These are phyloP conservation scores for Pyropia yezoensis DNA, from an alignment of 23 red algal genomes.

Conservation along the genomic window DNA sequence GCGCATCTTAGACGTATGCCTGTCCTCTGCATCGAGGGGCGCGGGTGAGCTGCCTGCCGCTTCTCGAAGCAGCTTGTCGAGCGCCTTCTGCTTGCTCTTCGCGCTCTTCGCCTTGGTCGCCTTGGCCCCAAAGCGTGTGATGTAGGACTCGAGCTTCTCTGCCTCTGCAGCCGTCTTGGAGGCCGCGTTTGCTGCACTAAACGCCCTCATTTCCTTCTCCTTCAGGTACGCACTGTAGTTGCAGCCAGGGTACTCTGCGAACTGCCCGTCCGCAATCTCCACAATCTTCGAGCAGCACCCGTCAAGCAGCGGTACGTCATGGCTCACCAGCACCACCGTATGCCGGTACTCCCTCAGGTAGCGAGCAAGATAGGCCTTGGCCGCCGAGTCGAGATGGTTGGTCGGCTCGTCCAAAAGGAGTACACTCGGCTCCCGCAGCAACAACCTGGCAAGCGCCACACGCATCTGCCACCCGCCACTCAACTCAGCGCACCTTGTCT, in stretches of 20 bases:
- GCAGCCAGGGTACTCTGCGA: background rate
- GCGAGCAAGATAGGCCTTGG: slow-evolving; percentile 6
- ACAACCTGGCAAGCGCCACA: slow-evolving; percentile 9
- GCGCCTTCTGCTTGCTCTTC: slow-evolving; percentile 21
- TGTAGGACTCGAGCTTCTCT: slow-evolving; percentile 2
- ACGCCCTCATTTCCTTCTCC: background rate
- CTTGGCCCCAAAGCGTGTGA: slow-evolving; percentile 15
- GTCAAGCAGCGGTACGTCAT: slow-evolving; percentile 8
- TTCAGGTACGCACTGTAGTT: slow-evolving; percentile 11
- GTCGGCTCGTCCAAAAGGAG: slow-evolving; percentile 31
- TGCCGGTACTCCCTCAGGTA: slow-evolving; percentile 10
- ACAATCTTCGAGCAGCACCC: slow-evolving; percentile 7
- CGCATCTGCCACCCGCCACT: slow-evolving; percentile 19
- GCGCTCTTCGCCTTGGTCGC: slow-evolving; percentile 15
- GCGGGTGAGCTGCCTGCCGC: slow-evolving; percentile 2
- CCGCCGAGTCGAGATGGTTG: slow-evolving; percentile 11
- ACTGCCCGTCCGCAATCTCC: slow-evolving; percentile 6
- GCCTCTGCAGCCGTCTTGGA: slow-evolving; percentile 1
- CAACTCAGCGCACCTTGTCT: slow-evolving; percentile 1
- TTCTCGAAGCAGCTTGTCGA: slow-evolving; percentile 2
- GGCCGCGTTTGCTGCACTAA: background rate
- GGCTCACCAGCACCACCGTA: slow-evolving; percentile 4
- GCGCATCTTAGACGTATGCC: slow-evolving; percentile 1
- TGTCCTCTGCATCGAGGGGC: background rate
- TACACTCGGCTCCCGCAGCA: slow-evolving; percentile 4